Conservation (phyloP, 805 yeast genomes). For the Kockiozyma suomiensis region DNA sequence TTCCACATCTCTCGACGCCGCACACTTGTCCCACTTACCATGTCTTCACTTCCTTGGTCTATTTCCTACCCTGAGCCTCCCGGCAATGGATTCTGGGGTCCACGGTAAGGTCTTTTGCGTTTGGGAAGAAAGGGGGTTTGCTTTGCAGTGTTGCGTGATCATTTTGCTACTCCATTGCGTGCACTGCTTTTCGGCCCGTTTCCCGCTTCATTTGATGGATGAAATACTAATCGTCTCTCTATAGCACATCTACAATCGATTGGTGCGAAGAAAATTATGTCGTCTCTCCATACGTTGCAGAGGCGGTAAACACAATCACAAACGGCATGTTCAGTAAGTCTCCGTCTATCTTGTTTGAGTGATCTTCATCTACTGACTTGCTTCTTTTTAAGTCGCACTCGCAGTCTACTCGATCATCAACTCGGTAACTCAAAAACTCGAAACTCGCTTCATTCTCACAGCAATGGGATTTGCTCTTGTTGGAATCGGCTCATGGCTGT, state of each 20-base stretch:
- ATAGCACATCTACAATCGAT: constrained; percentile 84
- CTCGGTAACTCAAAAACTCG: constrained; percentile 62
- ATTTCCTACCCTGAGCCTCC: constrained; percentile 59
- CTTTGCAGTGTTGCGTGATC: neutral
- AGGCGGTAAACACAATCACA: constrained; percentile 83
- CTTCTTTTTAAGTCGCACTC: constrained; percentile 43
- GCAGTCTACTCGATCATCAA: constrained; percentile 69
- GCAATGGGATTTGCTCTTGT: constrained; percentile 83
- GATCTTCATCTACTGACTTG: neutral
- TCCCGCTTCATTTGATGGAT: neutral
- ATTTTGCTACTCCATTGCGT: neutral
- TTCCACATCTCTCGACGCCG: constrained; percentile 10
- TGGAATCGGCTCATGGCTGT: constrained; percentile 92
- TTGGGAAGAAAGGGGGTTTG: neutral
- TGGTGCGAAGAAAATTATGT: constrained; percentile 99
- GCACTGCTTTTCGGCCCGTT: neutral
- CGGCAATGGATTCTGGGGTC: constrained; percentile 72
- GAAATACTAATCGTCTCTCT: neutral
- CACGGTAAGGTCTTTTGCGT: constrained; percentile 24
- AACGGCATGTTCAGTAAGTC: constrained; percentile 55
- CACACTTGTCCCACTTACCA: neutral
- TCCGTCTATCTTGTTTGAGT: neutral
- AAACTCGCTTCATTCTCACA: constrained; percentile 67
- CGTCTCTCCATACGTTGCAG: constrained; percentile 82
- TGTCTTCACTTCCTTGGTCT: constrained; percentile 25